Evolutionary conservation across 2,329 filamentous ascomycete species (phyloP), one percentile per base, ranked within the genome.

Genomic region (Claviceps paspali): DNA sequence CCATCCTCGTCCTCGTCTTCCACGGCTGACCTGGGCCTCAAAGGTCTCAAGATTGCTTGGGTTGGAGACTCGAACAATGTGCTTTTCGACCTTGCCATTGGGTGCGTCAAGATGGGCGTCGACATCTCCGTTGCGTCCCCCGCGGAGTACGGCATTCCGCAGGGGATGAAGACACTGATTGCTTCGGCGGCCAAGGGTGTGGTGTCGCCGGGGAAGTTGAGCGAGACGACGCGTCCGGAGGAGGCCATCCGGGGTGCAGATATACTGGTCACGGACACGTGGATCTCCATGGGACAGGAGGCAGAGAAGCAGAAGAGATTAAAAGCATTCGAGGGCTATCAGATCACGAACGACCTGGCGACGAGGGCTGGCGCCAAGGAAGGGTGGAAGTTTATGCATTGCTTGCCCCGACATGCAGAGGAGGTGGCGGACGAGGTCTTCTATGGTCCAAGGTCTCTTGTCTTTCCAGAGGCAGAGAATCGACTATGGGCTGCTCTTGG

Each of bases 231-330:
- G 17, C 64, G 81, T 1, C 91, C 88, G 0, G 83, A 91, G 54
- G 83, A 93, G 51, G 91, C 72, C 5, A 76, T 95, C 53, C 82
- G 82, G 63, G 65, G 79, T 45, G 88, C 91, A 3, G 81, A 98
- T 55, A 72, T 96, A 37, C 66, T 98, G 40, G 86, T 96, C 17
- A 98, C 91, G 1, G 91, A 98, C 53, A 98, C 91, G 1, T 98
- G 91, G 91, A 74, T 98, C 23, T 93, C 85, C 1, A 98, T 98
- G 91, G 91, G 91, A 33, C 88, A 96, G 60, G 91, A 98, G 59
- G 75, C 74, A 39, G 91, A 98, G 60, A 68, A 76, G 28, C 68
- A 77, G 47, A 80, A 81, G 65, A 70, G 84, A 35, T 56, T 95
- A 42, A 73, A 79, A 52, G 85, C 77, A 2, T 98, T 98, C 56